phyloP scores from a whole-genome alignment of 768 basidiomycete genomes.

The Chiua virens region DNA sequence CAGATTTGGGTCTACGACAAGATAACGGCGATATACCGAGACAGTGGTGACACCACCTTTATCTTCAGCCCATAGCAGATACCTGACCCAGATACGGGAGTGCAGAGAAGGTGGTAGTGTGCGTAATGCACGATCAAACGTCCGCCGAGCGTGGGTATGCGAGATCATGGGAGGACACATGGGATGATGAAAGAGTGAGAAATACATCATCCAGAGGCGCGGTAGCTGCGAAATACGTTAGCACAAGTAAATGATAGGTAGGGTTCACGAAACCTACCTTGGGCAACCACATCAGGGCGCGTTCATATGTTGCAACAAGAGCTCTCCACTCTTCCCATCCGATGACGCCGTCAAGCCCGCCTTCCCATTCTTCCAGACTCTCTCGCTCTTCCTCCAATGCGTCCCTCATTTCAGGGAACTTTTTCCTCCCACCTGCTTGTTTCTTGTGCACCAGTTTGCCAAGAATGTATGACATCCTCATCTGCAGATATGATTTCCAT shows the following conservation, averaged over 20 bases:
- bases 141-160: slow-evolving; percentile 88
- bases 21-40: slow-evolving; percentile 84
- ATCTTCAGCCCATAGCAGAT: slow-evolving; percentile 88
- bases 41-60: slow-evolving; percentile 79
- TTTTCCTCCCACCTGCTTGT: slow-evolving; percentile 85
- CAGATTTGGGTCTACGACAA: slow-evolving; percentile 74
- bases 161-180: slow-evolving; percentile 81
- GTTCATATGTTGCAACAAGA: slow-evolving; percentile 85
- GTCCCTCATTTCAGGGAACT: slow-evolving; percentile 88
- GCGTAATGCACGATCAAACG: slow-evolving; percentile 91
- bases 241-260: background rate
- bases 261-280: slow-evolving; percentile 50
- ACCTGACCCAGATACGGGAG: slow-evolving; percentile 87
- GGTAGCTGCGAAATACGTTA: slow-evolving; percentile 62
- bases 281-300: slow-evolving; percentile 93
- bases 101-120: slow-evolving; percentile 93
- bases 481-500: slow-evolving; percentile 90
- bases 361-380: slow-evolving; percentile 82
- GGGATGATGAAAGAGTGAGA: slow-evolving; percentile 87
- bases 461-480: slow-evolving; percentile 83
- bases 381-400: slow-evolving; percentile 83
- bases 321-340: slow-evolving; percentile 97
- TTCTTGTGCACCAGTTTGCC: slow-evolving; percentile 73
- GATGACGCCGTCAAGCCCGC: slow-evolving; percentile 81
- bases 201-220: slow-evolving; percentile 90